Conservation (phyloP, 2,329 filamentous ascomycete species). For the Pseudogymnoascus sp. region DNA sequence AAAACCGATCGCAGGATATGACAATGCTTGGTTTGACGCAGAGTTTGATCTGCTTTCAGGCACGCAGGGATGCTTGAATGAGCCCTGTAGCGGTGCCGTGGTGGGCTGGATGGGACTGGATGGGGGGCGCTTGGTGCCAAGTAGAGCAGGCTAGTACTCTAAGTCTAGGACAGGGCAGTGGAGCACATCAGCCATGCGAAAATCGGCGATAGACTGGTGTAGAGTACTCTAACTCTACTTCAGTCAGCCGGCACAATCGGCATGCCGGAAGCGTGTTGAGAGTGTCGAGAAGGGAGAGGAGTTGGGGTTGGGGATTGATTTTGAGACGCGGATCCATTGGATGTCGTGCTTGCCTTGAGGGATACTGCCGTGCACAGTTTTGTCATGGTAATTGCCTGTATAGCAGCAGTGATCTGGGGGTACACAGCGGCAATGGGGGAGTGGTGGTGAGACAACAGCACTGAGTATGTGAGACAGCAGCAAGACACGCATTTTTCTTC, state of each 20-base stretch:
- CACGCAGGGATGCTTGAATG: background rate
- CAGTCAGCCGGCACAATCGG: background rate
- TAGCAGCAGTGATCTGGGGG: background rate
- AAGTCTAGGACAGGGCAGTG: no score
- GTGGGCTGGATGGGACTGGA: background rate
- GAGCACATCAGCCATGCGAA: background rate
- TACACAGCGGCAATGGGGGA: background rate
- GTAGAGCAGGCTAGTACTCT: background rate
- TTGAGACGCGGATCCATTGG: background rate
- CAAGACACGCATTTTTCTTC: slow-evolving; percentile 5
- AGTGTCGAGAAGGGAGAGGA: background rate
- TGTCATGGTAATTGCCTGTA: background rate
- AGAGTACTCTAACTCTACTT: background rate
- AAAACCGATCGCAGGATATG: slow-evolving; percentile 3
- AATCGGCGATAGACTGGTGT: background rate
- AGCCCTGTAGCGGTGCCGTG: slow-evolving; percentile 2
- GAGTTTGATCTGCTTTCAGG: slow-evolving; percentile 9
- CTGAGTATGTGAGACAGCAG: slow-evolving; percentile 1
- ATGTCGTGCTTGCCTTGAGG: background rate
- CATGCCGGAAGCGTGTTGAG: background rate
- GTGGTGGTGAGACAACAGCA: background rate
- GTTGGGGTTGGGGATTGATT: background rate
- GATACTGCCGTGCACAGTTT: background rate
- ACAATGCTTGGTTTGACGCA: background rate
- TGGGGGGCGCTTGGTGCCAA: background rate